These are phyloP conservation scores for Areca catechu DNA, from an alignment of 176 grass and related monocot species.

Conservation along the genomic window DNA sequence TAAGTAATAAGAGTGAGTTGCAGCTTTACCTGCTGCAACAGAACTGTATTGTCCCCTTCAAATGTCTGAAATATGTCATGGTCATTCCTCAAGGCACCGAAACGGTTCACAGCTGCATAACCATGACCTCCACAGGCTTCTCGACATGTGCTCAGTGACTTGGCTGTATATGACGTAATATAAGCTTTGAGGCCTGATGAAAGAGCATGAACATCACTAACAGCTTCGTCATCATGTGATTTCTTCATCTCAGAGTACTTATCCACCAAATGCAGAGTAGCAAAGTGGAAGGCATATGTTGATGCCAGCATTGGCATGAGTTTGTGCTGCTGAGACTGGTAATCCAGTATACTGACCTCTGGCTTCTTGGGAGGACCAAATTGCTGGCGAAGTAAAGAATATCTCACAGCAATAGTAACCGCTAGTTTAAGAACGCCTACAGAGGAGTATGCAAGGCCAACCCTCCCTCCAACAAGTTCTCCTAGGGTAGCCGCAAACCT, in stretches of 20 bases:
- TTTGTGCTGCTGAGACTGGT: conserved; percentile 93
- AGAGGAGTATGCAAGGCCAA: conserved; percentile 74
- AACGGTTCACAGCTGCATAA: conserved; percentile 93
- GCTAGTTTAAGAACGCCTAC: conserved; percentile 79
- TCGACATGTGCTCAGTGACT: conserved; percentile 72
- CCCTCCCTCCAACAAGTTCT: conserved; percentile 86
- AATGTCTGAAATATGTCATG: conserved; percentile 99
- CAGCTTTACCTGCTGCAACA: conserved; percentile 75
- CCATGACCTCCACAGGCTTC: conserved; percentile 96
- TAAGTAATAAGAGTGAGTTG: conserved; percentile 2
- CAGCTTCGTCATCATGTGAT: conserved; percentile 63
- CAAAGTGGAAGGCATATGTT: conserved; percentile 84
- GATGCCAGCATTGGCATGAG: conserved; percentile 97
- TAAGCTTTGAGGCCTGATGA: conserved; percentile 92
- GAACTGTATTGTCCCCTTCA: conserved; percentile 97
- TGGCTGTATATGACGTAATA: conserved; percentile 91
- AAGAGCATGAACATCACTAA: conserved; percentile 80
- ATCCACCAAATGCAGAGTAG: conserved; percentile 55
- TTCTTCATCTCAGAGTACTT: conserved; percentile 94
- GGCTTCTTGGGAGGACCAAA: conserved; percentile 85
- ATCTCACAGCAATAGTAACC: conserved; percentile 79
- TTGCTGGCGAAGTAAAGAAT: conserved; percentile 89
- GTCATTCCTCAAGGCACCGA: conserved; percentile 78
- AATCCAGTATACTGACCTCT: conserved; percentile 86
- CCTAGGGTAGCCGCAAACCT: conserved; percentile 95